Percentiles rank a stretch among this genome's conserved stretches.
These are phyloP conservation scores for Rusavskia elegans DNA, from an alignment of 495 filamentous ascomycete species.

Conservation along the genomic window DNA sequence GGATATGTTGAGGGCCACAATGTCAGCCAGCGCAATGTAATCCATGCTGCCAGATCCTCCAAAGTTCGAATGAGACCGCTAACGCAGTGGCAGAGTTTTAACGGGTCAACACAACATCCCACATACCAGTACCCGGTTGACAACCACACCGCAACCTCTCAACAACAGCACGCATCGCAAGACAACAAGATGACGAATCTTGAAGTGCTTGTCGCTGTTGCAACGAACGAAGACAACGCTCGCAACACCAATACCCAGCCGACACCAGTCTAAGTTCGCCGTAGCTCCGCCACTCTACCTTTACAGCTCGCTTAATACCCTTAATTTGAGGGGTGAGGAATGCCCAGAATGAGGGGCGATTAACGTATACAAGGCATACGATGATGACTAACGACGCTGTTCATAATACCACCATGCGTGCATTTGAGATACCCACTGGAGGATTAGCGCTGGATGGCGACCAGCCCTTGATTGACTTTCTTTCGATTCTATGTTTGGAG, in stretches of 20 bases:
- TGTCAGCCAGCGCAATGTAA: slow-evolving; percentile 25
- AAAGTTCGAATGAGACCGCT: neutral
- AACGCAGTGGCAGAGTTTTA: neutral
- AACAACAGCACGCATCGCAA: slow-evolving; percentile 8
- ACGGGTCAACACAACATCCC: neutral
- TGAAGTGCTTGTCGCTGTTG: slow-evolving; percentile 77
- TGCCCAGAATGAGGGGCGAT: too few species aligned
- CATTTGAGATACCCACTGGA: slow-evolving; percentile 1
- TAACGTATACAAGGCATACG: too few species aligned
- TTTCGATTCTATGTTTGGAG: too few species aligned
- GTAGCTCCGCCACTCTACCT: too few species aligned
- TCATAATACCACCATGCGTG: neutral
- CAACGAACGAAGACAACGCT: slow-evolving; percentile 60
- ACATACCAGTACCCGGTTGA: slow-evolving; percentile 1
- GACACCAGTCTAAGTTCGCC: neutral
- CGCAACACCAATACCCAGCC: neutral
- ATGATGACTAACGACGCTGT: neutral
- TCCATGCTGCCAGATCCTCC: slow-evolving; percentile 19
- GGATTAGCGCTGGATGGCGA: neutral
- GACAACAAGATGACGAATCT: slow-evolving; percentile 50
- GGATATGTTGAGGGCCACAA: slow-evolving; percentile 41
- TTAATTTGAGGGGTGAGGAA: too few species aligned
- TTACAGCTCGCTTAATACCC: too few species aligned
- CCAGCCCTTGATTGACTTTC: too few species aligned
- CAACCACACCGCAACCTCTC: neutral